phyloP scores from a whole-genome alignment of 805 yeast species.

The Ogataea trehaloabstinens region DNA sequence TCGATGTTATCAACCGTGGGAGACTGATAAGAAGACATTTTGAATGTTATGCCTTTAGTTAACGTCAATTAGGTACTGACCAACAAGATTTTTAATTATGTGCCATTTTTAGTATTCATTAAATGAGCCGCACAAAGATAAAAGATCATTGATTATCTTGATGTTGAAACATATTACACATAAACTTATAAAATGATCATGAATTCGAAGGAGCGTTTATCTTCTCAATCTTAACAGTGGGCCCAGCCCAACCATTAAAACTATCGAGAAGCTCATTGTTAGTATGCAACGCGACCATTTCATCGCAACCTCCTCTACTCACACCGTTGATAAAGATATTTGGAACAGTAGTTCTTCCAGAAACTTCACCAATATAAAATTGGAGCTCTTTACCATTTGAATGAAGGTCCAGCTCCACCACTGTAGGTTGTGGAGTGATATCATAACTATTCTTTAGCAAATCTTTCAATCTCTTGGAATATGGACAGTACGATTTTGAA shows the following conservation, averaged over 20 bases:
- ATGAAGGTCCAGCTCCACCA: slow-evolving; percentile 83
- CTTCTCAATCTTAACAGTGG: slow-evolving; percentile 46
- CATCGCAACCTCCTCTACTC: slow-evolving; percentile 89
- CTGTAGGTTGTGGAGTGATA: slow-evolving; percentile 66
- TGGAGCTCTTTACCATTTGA: slow-evolving; percentile 75
- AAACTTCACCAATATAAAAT: slow-evolving; percentile 58
- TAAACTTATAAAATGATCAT: slow-evolving; percentile 6
- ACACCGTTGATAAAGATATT: slow-evolving; percentile 73
- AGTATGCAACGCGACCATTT: slow-evolving; percentile 61
- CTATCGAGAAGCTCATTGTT: slow-evolving; percentile 49
- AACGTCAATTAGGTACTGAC: not conserved
- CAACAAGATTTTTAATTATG: too few species aligned
- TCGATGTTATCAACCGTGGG: slow-evolving; percentile 25
- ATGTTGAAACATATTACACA: too few species aligned
- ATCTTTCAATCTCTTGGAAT: slow-evolving; percentile 66
- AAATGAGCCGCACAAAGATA: too few species aligned
- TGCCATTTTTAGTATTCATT: too few species aligned
- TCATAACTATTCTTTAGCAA: slow-evolving; percentile 61
- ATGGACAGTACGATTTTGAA: slow-evolving; percentile 71
- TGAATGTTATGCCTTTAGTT: not conserved
- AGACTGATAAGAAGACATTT: slow-evolving; percentile 11
- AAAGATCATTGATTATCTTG: too few species aligned
- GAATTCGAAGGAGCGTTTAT: slow-evolving; percentile 58
- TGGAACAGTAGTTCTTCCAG: slow-evolving; percentile 89
- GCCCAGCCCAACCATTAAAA: slow-evolving; percentile 64